Percentiles rank a stretch among this genome's conserved stretches.
phyloP scores from a whole-genome alignment of 1,284 basidiomycete genomes.

The Papiliotrema terrestris region DNA sequence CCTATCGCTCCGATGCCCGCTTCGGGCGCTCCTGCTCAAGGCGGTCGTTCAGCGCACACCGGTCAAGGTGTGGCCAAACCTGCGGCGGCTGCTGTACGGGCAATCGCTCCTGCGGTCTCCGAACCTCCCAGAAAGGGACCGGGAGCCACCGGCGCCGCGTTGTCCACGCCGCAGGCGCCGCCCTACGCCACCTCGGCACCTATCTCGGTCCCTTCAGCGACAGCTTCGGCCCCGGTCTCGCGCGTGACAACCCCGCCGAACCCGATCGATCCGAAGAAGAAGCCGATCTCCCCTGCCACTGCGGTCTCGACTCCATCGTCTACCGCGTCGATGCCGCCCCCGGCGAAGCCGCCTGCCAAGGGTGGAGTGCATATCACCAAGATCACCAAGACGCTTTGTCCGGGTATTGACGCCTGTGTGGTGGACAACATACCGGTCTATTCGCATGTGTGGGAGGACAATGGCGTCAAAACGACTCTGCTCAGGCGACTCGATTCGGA shows the following conservation, averaged over 20 bases:
- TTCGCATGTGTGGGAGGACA: constrained; percentile 29
- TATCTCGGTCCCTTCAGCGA: not conserved
- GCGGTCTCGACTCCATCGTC: constrained; percentile 5
- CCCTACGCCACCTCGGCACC: not conserved
- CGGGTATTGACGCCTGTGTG: constrained; percentile 40
- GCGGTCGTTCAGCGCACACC: not conserved
- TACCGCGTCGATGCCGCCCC: constrained; percentile 2
- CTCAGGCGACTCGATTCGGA: constrained; percentile 42
- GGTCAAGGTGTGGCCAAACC: not conserved
- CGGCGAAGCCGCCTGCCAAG: not conserved
- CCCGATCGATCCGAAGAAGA: not conserved
- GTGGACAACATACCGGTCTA: constrained; percentile 45
- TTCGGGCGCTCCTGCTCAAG: not conserved
- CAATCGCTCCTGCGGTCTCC: not conserved
- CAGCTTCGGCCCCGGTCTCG: not conserved
- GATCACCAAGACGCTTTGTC: constrained; percentile 29
- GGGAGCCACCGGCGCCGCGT: not conserved
- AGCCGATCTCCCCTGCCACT: constrained; percentile 3
- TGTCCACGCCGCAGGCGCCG: not conserved
- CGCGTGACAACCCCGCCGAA: not conserved
- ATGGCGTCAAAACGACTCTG: constrained; percentile 22
- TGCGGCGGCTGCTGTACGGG: not conserved
- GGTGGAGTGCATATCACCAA: not conserved
- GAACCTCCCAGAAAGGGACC: not conserved
- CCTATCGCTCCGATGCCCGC: constrained; percentile 8